Conservation (phyloP, 441 rosid genomes). For the Bocquillonia castaneifolia region DNA sequence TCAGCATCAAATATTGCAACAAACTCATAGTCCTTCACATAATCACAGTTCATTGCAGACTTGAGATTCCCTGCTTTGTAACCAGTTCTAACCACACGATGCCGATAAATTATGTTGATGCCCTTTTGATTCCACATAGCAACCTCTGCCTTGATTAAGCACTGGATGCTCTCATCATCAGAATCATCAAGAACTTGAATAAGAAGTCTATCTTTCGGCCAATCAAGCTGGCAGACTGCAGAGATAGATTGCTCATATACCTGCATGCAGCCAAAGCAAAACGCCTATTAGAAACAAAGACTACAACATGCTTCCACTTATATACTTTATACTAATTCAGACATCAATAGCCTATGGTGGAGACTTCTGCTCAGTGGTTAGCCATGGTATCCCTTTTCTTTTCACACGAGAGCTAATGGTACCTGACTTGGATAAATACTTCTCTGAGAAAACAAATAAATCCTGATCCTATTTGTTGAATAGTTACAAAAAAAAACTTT, state of each 20-base stretch:
- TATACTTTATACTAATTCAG: background rate
- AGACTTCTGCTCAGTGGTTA: background rate
- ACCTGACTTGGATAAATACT: background rate
- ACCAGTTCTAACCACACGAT: constrained; percentile 75
- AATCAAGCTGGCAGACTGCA: constrained; percentile 84
- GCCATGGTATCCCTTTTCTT: background rate
- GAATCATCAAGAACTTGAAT: constrained; percentile 94
- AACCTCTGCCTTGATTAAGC: constrained; percentile 65
- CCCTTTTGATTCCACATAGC: constrained; percentile 73
- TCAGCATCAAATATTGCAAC: constrained; percentile 92
- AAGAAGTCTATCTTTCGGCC: constrained; percentile 78
- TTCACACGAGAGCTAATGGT: background rate
- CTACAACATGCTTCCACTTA: background rate
- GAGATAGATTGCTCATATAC: constrained; percentile 89
- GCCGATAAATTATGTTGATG: constrained; percentile 68
- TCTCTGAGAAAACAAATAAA: background rate
- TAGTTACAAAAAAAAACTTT: background rate
- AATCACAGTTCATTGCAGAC: constrained; percentile 87
- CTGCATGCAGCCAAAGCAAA: constrained; percentile 36
- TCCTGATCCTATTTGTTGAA: constrained; percentile 1
- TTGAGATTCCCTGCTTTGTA: constrained; percentile 97
- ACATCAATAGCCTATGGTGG: background rate
- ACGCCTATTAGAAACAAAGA: constrained; percentile 12
- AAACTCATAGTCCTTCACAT: constrained; percentile 65
- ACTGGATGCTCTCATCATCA: constrained; percentile 65